phyloP scores from a whole-genome alignment of 2,329 filamentous ascomycete species.

The Erysiphe pulchra region DNA sequence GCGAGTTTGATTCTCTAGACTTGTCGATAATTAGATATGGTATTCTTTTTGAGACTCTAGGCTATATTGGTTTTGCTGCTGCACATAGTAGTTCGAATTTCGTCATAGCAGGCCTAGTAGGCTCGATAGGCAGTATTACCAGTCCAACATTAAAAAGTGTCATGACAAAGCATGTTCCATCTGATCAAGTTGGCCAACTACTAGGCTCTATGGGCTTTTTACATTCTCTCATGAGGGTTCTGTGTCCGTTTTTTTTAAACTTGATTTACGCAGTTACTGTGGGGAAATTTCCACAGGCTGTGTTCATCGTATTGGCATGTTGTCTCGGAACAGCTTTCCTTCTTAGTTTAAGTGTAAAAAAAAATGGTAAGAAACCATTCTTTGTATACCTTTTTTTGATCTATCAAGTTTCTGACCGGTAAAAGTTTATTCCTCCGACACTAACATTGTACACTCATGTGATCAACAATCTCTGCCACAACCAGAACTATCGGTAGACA shows the following conservation, averaged over 20 bases:
- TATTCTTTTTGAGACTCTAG: slow-evolving; percentile 50
- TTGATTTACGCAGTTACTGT: slow-evolving; percentile 68
- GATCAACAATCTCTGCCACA: too few species aligned
- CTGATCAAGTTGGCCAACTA: slow-evolving; percentile 60
- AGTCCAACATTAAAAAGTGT: slow-evolving; percentile 63
- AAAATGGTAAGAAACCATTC: slow-evolving; percentile 34
- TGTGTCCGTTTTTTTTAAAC: slow-evolving; percentile 65
- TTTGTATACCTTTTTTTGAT: background rate
- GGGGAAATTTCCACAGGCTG: slow-evolving; percentile 48
- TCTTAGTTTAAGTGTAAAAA: slow-evolving; percentile 43
- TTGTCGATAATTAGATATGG: slow-evolving; percentile 50
- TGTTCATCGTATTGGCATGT: slow-evolving; percentile 48
- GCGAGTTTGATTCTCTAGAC: slow-evolving; percentile 54
- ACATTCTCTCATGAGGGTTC: slow-evolving; percentile 54
- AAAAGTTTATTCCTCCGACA: too few species aligned
- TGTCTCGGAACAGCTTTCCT: slow-evolving; percentile 42
- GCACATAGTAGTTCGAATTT: slow-evolving; percentile 37
- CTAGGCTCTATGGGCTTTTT: slow-evolving; percentile 69
- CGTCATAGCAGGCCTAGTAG: slow-evolving; percentile 42
- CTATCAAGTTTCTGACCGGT: too few species aligned
- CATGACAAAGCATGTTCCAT: slow-evolving; percentile 74
- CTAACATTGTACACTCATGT: too few species aligned
- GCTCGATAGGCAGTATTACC: slow-evolving; percentile 60
- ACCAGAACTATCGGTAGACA: too few species aligned
- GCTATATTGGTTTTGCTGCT: slow-evolving; percentile 50